A percentile compares a stretch with the other conserved stretches of the same genome.
These are phyloP conservation scores for Jatropha curcas DNA, from an alignment of 345 rosid genomes.

Conservation along the genomic window DNA sequence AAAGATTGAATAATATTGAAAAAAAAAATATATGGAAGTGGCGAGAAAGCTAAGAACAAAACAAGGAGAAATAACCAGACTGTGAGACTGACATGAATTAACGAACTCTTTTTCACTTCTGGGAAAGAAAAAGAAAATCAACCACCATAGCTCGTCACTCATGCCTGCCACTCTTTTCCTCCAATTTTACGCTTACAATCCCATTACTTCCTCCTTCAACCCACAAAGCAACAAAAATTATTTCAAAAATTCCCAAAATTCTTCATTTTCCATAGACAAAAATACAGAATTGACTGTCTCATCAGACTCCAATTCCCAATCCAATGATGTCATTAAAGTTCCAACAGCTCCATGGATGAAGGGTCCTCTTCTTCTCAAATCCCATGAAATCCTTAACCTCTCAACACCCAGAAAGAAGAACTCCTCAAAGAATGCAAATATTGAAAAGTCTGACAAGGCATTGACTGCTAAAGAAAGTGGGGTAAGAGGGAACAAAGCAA, in stretches of 20 bases:
- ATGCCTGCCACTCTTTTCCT: slow-evolving; percentile 20
- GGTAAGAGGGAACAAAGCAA: slow-evolving; percentile 64
- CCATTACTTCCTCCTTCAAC: slow-evolving; percentile 32
- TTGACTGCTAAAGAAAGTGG: slow-evolving; percentile 67
- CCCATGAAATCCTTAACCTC: slow-evolving; percentile 44
- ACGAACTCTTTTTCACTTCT: too few species aligned
- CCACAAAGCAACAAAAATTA: slow-evolving; percentile 12
- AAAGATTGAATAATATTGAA: too few species aligned
- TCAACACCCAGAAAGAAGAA: slow-evolving; percentile 27
- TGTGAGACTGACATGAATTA: too few species aligned
- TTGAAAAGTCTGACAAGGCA: slow-evolving; percentile 54
- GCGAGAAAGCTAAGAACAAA: too few species aligned
- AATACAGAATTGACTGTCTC: slow-evolving; percentile 23
- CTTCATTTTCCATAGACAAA: neutral
- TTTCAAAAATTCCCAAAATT: slow-evolving; percentile 13
- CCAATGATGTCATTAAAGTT: slow-evolving; percentile 31
- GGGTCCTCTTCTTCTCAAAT: slow-evolving; percentile 52
- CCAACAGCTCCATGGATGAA: slow-evolving; percentile 83
- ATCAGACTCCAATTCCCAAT: slow-evolving; percentile 19
- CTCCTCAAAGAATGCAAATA: slow-evolving; percentile 11
- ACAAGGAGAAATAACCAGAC: too few species aligned
- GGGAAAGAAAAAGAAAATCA: neutral
- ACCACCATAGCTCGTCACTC: neutral
- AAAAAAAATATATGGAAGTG: too few species aligned
- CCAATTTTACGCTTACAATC: slow-evolving; percentile 10